Evolutionary conservation across 768 basidiomycete genomes (phyloP), one percentile per base, ranked within the genome.

Genomic region (Russula brevipes): DNA sequence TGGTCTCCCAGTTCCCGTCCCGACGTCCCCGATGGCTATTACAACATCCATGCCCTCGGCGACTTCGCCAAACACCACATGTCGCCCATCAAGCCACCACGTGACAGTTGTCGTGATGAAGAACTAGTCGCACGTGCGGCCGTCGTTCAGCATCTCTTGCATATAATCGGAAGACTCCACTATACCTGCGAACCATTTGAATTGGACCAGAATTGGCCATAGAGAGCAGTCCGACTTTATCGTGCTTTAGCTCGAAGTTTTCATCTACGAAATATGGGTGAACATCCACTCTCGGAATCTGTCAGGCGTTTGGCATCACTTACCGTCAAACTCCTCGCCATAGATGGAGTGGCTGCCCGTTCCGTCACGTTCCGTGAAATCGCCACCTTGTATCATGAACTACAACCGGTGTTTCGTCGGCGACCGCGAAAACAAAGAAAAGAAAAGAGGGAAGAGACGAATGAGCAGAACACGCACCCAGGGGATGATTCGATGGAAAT

Each of bases 401-500:
- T 76, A 47, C 6, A 36, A 12, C 38, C 4, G 19, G 30, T 12
- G 2, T 1, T n/a, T n/a, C n/a, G n/a, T n/a, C n/a, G n/a, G n/a
- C n/a, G 8, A 7, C 8, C 10, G 10, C 24, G 51, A 5, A 17
- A 57, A 35, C 19, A 47, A 38, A 12, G n/a, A 55, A 10, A 16
- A 31, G 1, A 3, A 38, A 42, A 42, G 12, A 42, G 41, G 12
- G 41, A n/a, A n/a, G n/a, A n/a, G n/a, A n/a, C n/a, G n/a, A n/a
- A n/a, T n/a, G n/a, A n/a, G n/a, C n/a, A n/a, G n/a, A n/a, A 0
- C 41, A 70, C 76, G 49, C 36, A 74, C 76, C 10, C 71, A 72
- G 11, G 79, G 79, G 63, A 80, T 79, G 69, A 82, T 72, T 47
- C 81, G 76, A 70, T 94, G 91, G 79, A 94, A 89, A 10, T 61